Evolutionary conservation across 352 stramenopile species (phyloP).

Genomic region (Pythium apleroticum): DNA sequence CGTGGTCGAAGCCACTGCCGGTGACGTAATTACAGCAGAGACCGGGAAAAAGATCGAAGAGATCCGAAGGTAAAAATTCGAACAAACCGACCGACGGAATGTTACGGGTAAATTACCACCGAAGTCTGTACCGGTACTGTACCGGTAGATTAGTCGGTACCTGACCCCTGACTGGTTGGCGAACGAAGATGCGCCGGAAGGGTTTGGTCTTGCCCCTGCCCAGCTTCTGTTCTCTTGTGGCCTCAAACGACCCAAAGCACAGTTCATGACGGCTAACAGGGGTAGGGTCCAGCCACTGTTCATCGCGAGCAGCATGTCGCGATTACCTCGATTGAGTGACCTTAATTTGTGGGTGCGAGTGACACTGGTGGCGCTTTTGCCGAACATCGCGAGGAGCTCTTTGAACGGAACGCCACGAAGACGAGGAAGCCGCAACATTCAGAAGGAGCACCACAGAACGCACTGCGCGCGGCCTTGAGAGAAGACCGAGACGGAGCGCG

Average conservation of each 20-base stretch:
- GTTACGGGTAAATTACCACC: background rate
- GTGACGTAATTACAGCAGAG: conserved; percentile 25
- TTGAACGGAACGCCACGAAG: conserved; percentile 3
- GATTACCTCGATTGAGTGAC: conserved; percentile 8
- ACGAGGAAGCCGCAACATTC: conserved; percentile 1
- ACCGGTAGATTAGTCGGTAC: background rate
- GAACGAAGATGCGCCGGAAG: background rate
- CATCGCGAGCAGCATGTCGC: background rate
- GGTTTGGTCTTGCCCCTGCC: conserved; percentile 2
- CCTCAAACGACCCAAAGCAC: conserved; percentile 9
- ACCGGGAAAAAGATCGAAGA: conserved; percentile 24
- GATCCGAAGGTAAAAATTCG: conserved; percentile 6
- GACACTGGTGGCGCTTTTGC: background rate
- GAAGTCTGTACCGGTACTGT: background rate
- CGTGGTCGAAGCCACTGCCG: conserved; percentile 10
- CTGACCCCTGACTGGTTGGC: background rate
- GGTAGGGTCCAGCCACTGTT: conserved; percentile 3
- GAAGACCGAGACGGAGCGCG: background rate
- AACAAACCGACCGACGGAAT: background rate
- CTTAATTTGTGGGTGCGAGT: background rate
- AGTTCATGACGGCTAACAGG: conserved; percentile 7
- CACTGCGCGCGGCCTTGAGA: background rate
- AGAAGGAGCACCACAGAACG: background rate
- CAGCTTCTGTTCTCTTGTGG: conserved; percentile 8
- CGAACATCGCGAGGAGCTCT: conserved; percentile 2